Percentiles rank a stretch among this genome's conserved stretches.
Evolutionary conservation across 495 filamentous ascomycete genomes (phyloP).

Genomic region (Collariella sp.): DNA sequence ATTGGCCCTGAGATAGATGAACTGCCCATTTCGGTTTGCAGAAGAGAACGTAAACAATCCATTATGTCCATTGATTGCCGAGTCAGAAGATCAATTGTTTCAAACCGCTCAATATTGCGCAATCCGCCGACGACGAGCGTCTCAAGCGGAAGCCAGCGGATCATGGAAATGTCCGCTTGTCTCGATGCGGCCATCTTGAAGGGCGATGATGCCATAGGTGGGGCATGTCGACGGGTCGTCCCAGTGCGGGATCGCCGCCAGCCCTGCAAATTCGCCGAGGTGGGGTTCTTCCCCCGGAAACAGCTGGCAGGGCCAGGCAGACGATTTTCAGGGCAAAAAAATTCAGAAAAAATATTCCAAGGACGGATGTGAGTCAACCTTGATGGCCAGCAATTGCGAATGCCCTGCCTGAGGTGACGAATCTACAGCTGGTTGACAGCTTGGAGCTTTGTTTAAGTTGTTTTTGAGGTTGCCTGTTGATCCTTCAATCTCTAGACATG

Average conservation of each 20-base stretch:
- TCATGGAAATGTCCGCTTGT: background rate
- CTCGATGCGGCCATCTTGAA: background rate
- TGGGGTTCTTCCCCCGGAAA: background rate
- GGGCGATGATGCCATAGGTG: conserved; percentile 7
- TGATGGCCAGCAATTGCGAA: background rate
- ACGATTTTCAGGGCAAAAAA: no score
- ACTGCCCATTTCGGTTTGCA: background rate
- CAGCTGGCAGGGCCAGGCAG: background rate
- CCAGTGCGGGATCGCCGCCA: conserved; percentile 9
- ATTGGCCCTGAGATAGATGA: conserved; percentile 8
- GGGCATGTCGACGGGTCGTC: conserved; percentile 1
- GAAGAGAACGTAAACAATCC: background rate
- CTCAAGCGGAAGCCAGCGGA: background rate
- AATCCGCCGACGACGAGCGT: background rate
- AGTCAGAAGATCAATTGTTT: background rate
- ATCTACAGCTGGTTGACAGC: background rate
- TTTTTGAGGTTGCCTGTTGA: background rate
- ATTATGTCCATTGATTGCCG: background rate
- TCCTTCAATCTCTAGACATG: background rate
- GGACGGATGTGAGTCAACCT: conserved; percentile 1
- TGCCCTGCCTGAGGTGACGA: no score
- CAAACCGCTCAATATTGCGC: background rate
- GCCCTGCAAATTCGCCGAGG: background rate
- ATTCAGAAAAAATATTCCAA: background rate
- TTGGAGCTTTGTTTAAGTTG: background rate